Conservation (phyloP, 148 eudicot genomes). For the Heliamphora exappendiculata region DNA sequence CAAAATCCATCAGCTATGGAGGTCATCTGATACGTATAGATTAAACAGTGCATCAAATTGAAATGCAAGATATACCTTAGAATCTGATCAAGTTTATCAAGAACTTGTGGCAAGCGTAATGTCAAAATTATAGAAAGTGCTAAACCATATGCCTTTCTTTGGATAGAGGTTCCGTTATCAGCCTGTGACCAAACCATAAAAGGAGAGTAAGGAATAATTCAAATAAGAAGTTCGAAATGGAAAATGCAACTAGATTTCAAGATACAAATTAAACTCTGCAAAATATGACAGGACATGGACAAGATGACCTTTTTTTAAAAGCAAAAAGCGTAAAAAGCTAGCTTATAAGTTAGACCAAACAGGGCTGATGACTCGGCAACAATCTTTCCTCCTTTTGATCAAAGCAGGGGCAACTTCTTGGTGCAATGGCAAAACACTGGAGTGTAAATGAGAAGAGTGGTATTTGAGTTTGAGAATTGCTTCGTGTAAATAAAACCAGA, state of each 20-base stretch:
- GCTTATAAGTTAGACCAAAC: too few relatives aligned
- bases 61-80: slow-evolving; percentile 44
- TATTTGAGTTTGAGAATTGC: too few relatives aligned
- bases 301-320: too few relatives aligned
- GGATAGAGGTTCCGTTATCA: slow-evolving; percentile 67
- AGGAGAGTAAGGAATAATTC: slow-evolving; percentile 2
- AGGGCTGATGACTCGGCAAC: too few relatives aligned
- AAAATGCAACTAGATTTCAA: not conserved
- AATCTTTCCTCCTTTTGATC: too few relatives aligned
- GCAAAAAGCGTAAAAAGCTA: too few relatives aligned
- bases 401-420: too few relatives aligned
- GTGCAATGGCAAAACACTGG: not conserved
- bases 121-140: slow-evolving; percentile 93
- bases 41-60: slow-evolving; percentile 7
- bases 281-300: too few relatives aligned
- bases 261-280: not conserved
- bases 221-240: not conserved
- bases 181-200: slow-evolving; percentile 40
- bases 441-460: too few relatives aligned
- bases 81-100: slow-evolving; percentile 86
- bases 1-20: slow-evolving; percentile 11
- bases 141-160: slow-evolving; percentile 69
- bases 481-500: not conserved
- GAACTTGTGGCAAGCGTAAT: slow-evolving; percentile 82
- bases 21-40: not conserved